Evolutionary conservation across 148 eudicot species (phyloP).

Genomic region (Rhododendron mucronatum): DNA sequence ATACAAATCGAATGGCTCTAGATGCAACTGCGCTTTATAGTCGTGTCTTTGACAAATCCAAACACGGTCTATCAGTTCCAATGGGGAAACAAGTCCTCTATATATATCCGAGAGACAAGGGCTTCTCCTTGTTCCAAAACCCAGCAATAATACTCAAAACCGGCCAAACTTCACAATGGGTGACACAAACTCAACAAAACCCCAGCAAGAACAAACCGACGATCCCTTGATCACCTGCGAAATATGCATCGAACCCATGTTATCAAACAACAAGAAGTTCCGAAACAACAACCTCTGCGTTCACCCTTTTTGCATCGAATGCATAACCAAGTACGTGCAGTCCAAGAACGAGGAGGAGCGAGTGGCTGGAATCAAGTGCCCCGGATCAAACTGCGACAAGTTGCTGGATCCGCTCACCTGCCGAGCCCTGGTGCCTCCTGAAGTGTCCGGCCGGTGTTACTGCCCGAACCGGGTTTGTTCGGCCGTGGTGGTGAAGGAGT

Average conservation of each 20-base stretch:
- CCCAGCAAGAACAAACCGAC: slow-evolving; percentile 20
- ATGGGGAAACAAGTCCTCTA: no score
- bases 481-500: slow-evolving; percentile 38
- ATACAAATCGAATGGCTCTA: no score
- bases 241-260: background rate
- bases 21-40: no score
- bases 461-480: slow-evolving; percentile 41
- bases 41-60: no score
- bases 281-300: slow-evolving; percentile 10
- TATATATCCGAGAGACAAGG: no score
- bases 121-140: no score
- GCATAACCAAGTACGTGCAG: slow-evolving; percentile 28
- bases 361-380: background rate
- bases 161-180: no score
- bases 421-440: background rate
- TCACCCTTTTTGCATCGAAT: slow-evolving; percentile 38
- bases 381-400: slow-evolving; percentile 15
- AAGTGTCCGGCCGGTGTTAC: slow-evolving; percentile 28
- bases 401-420: slow-evolving; percentile 24
- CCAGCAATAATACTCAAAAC: no score
- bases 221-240: slow-evolving; percentile 7
- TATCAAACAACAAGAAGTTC: slow-evolving; percentile 12
- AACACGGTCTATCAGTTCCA: no score
- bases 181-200: no score
- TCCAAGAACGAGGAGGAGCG: slow-evolving; percentile 26